A percentile compares a stretch with the other conserved stretches of the same genome.
Conservation (phyloP, 345 rosid genomes). For the Noccaea bulbosa region DNA sequence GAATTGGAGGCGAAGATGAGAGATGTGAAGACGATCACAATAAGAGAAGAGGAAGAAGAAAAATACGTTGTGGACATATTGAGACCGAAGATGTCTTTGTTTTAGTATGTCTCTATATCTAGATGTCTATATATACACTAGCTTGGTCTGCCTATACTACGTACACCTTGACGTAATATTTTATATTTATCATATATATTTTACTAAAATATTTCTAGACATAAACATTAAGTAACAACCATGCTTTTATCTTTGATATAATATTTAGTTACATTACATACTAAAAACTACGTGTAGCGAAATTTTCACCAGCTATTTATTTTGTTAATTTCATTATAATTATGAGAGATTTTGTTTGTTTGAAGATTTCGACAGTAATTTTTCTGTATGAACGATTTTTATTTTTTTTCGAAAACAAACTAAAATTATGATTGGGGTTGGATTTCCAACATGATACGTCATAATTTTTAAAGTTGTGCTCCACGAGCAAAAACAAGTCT, state of each 20-base stretch:
- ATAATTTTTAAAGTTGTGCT: neutral
- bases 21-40: constrained; percentile 23
- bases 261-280: no score
- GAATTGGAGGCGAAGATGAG: constrained; percentile 24
- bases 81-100: constrained; percentile 4
- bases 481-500: neutral
- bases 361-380: no score
- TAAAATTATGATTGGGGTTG: no score
- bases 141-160: constrained; percentile 2
- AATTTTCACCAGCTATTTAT: no score
- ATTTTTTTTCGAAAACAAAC: no score
- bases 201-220: neutral
- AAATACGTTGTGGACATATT: neutral
- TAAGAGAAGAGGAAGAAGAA: constrained; percentile 14
- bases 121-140: neutral
- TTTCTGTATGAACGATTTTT: no score
- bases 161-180: neutral
- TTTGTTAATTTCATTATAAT: no score
- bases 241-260: neutral
- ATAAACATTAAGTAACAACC: neutral
- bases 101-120: constrained; percentile 12
- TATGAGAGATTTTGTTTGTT: no score
- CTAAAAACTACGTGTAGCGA: no score
- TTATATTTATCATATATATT: neutral
- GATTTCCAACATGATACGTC: no score